Conservation (phyloP, 2,329 filamentous ascomycete species). For the Aspergillus brasiliensis region DNA sequence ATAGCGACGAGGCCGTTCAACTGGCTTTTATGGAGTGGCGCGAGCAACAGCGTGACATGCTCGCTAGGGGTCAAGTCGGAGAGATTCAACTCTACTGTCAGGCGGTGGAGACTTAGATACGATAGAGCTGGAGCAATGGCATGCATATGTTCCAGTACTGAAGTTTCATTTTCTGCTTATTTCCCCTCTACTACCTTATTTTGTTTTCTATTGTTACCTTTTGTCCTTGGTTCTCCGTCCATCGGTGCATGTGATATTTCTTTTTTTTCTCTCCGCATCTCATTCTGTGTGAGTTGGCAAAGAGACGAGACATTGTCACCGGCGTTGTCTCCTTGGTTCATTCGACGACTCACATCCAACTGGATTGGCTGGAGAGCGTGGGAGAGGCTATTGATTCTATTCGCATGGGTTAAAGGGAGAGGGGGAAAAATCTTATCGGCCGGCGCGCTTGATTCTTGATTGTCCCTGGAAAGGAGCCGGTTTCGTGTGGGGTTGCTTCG, state of each 20-base stretch:
- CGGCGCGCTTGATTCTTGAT: conserved; percentile 7
- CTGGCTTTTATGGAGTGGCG: conserved; percentile 95
- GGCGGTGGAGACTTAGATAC: conserved; percentile 49
- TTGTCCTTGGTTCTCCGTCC: conserved; percentile 1
- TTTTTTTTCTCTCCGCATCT: conserved; percentile 12
- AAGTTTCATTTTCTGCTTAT: conserved; percentile 6
- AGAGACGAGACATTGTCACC: conserved; percentile 13
- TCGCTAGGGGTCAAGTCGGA: conserved; percentile 70
- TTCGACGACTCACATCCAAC: conserved; percentile 27
- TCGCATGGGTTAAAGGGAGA: conserved; percentile 8
- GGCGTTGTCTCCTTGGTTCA: conserved; percentile 30
- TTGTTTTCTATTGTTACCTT: background rate
- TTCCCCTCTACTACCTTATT: background rate
- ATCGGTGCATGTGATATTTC: conserved; percentile 13
- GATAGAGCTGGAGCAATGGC: conserved; percentile 1
- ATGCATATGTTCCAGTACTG: conserved; percentile 3
- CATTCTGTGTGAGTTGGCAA: conserved; percentile 18
- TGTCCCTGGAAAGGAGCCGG: background rate
- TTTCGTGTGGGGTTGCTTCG: background rate
- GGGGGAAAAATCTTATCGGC: background rate
- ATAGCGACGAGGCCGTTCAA: conserved; percentile 94
- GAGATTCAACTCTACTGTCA: conserved; percentile 87
- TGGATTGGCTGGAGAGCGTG: conserved; percentile 35
- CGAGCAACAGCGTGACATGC: conserved; percentile 67
- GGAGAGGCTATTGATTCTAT: conserved; percentile 21